Base-by-base conservation (phyloP, 169 alveolate species). In the Eimeria necatrix region DNA sequence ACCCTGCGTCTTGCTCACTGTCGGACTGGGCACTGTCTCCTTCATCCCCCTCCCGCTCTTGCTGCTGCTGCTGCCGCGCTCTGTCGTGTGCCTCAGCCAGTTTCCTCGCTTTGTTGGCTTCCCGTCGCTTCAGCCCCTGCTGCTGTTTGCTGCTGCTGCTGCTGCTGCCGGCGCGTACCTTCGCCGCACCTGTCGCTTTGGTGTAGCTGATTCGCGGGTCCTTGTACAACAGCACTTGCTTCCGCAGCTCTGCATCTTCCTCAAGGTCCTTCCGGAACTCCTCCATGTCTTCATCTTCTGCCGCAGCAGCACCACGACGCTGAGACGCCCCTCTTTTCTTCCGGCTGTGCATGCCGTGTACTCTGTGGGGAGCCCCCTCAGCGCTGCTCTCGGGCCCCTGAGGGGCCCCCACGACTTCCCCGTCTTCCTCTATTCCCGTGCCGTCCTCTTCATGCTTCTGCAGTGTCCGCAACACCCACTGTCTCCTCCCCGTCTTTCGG, bases 221-320 rank as follows among this genome's bases (percentile, higher is more conserved):
- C 18, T 74, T 59, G 94, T 60, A 94, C 74, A 94, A 74, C 70
- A 59, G 61, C 49, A 94, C 93, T 56, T 94, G 94, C 26, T 64
- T 60, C 12, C 96, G 41, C 81, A 94, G 59, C 46, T 94, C 96
- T 14, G 52, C 61, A 70, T 94, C 96, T 49, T 94, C 96, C 49
- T 94, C 96, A 9, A 94, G 26, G 20, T 94, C 96, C 46, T 64
- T 22, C 88, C 76, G 73, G 87, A 94, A 94, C 74, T 73, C 93
- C 76, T 94, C 96, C 86, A 86, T 22, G 73, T 94, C 96, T 18
- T 59, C 84, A 2, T 74, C 96, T 5, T 60, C 80, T 5, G 90
- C 48, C 0, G 56, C 93, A 26, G 76, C 92, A 4, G 26, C 78
- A 18, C 16, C 81, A 51, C 59, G 89, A 14, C 73, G 83, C 8